phyloP scores from a whole-genome alignment of 257 asterid species.

The Nicotiana sylvestris region DNA sequence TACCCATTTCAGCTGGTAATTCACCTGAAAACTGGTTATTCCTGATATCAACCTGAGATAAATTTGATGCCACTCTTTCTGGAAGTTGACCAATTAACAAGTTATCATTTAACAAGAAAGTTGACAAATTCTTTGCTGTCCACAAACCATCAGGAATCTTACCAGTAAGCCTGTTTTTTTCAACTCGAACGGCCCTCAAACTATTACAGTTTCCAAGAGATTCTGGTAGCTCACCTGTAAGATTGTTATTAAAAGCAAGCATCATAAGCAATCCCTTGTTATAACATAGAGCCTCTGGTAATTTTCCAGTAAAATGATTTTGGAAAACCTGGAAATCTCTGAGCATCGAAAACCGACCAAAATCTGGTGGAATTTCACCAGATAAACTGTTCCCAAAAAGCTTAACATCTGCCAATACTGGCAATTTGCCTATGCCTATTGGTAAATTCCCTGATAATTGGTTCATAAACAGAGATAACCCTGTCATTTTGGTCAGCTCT shows the following conservation, averaged over 20 bases:
- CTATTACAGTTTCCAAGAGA: neutral
- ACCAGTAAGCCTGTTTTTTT: neutral
- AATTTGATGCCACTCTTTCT: slow-evolving; percentile 1
- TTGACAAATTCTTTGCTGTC: neutral
- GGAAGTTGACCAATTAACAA: slow-evolving; percentile 3
- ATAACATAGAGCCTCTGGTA: neutral
- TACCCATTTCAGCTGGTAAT: neutral
- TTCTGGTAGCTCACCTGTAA: neutral
- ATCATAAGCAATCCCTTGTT: neutral
- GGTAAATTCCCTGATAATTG: neutral
- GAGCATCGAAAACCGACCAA: neutral
- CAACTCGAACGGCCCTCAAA: neutral
- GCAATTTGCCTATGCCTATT: neutral
- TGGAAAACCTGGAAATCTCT: neutral
- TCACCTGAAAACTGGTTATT: neutral
- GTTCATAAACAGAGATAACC: too few species aligned
- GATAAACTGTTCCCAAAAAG: neutral
- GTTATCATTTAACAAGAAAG: neutral
- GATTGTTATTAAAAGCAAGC: slow-evolving; percentile 1
- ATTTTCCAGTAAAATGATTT: neutral
- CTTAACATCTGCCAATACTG: neutral
- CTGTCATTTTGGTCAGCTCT: neutral
- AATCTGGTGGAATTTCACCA: neutral
- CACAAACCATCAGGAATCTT: neutral
- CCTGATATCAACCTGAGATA: neutral